Percentiles rank a stretch among this genome's conserved stretches.
phyloP scores from a whole-genome alignment of 2,329 filamentous ascomycete genomes.

The Alternaria brassicicola region DNA sequence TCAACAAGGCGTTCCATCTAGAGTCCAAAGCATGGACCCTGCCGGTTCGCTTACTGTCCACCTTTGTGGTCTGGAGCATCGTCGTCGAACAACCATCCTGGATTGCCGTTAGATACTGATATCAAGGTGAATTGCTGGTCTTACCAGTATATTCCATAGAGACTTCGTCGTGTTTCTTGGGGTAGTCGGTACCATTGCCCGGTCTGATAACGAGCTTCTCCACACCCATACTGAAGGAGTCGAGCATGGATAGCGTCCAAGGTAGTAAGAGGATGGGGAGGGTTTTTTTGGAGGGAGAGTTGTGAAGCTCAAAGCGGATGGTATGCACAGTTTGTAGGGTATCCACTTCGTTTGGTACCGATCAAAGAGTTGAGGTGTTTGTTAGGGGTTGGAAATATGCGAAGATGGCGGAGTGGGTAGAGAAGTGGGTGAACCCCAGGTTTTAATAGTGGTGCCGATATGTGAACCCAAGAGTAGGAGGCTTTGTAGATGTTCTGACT shows the following conservation, averaged over 20 bases:
- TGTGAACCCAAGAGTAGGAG: slow-evolving; percentile 28
- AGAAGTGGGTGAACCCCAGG: slow-evolving; percentile 18
- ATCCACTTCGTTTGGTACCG: neutral
- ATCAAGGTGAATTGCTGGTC: neutral
- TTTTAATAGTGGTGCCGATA: slow-evolving; percentile 30
- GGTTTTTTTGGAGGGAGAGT: neutral
- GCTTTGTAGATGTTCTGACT: slow-evolving; percentile 35
- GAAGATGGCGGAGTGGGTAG: slow-evolving; percentile 6
- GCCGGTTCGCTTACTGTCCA: slow-evolving; percentile 64
- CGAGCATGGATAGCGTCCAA: neutral
- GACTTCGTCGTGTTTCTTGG: slow-evolving; percentile 72
- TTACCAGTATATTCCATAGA: slow-evolving; percentile 83
- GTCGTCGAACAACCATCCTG: slow-evolving; percentile 74
- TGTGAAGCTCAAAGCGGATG: neutral
- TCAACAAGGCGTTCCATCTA: slow-evolving; percentile 15
- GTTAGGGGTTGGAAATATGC: neutral
- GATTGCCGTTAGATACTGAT: slow-evolving; percentile 16
- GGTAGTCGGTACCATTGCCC: slow-evolving; percentile 67
- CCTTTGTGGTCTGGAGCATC: slow-evolving; percentile 68
- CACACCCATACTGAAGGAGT: slow-evolving; percentile 59
- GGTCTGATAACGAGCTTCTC: slow-evolving; percentile 67
- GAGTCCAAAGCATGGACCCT: neutral
- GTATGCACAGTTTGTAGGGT: neutral
- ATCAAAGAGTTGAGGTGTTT: neutral
- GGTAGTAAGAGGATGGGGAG: too few species aligned